These are phyloP conservation scores for Backusella westeae DNA, from an alignment of 192 early-diverging fungal species.

Conservation along the genomic window DNA sequence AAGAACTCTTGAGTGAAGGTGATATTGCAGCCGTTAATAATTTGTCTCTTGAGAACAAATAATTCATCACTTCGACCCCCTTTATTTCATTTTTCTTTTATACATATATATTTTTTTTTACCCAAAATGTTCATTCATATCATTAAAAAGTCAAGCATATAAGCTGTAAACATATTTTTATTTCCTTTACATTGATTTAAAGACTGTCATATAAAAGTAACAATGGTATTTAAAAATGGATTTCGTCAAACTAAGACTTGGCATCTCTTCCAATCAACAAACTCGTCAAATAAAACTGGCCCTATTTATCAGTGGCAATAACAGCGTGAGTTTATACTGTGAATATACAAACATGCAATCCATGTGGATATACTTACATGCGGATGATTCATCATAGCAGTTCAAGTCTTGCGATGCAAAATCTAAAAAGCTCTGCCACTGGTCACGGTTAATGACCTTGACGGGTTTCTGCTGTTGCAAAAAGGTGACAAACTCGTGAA, in stretches of 20 bases:
- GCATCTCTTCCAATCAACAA: slow-evolving; percentile 54
- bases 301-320: slow-evolving; percentile 34
- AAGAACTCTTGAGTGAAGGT: slow-evolving; percentile 39
- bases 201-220: neutral
- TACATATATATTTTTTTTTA: neutral
- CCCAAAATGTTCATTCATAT: slow-evolving; percentile 7
- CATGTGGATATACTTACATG: slow-evolving; percentile 49
- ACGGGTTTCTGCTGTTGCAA: slow-evolving; percentile 47
- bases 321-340: neutral
- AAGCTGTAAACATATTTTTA: neutral
- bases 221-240: neutral
- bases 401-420: slow-evolving; percentile 53
- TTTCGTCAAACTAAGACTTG: neutral
- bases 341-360: neutral
- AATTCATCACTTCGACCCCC: neutral
- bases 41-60: slow-evolving; percentile 29
- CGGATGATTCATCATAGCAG: slow-evolving; percentile 57
- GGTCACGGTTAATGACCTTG: slow-evolving; percentile 64
- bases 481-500: slow-evolving; percentile 49
- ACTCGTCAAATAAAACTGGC: slow-evolving; percentile 69
- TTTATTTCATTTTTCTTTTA: neutral
- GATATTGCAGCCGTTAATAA: slow-evolving; percentile 38
- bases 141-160: neutral
- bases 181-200: neutral
- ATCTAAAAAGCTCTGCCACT: slow-evolving; percentile 66